phyloP scores from a whole-genome alignment of 2,329 filamentous ascomycete species.

The Aulographum hederae region DNA sequence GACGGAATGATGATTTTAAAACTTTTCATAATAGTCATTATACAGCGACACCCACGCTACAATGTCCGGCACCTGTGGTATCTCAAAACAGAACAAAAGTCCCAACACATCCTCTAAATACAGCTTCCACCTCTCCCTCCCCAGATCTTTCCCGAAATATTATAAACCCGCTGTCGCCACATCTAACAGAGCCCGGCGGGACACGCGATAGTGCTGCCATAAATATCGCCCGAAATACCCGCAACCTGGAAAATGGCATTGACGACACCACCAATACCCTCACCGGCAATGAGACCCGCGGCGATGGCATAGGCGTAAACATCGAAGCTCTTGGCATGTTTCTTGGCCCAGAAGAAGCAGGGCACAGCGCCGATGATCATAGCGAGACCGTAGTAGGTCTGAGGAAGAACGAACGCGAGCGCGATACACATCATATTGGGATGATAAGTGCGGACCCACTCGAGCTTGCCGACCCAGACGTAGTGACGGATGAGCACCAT shows the following conservation, averaged over 20 bases:
- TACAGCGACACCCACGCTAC: too few species aligned
- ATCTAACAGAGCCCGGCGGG: conserved; percentile 9
- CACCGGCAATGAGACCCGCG: conserved; percentile 42
- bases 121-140: neutral
- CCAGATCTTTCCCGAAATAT: neutral
- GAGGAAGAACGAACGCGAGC: conserved; percentile 38
- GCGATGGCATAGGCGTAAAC: conserved; percentile 41
- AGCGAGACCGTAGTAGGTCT: conserved; percentile 32
- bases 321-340: conserved; percentile 33
- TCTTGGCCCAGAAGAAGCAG: conserved; percentile 36
- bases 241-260: conserved; percentile 34
- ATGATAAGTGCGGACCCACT: conserved; percentile 36
- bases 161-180: too few species aligned
- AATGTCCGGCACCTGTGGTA: too few species aligned
- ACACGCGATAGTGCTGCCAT: conserved; percentile 24
- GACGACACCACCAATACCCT: conserved; percentile 45
- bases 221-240: conserved; percentile 20
- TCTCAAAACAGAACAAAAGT: neutral
- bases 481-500: conserved; percentile 38
- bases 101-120: neutral
- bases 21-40: too few species aligned
- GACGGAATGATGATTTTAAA: too few species aligned
- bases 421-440: conserved; percentile 46
- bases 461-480: conserved; percentile 32
- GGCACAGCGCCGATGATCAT: conserved; percentile 36